These are phyloP conservation scores for Oropetium thomaeum DNA, from an alignment of 176 grass and related monocot species.

Conservation along the genomic window DNA sequence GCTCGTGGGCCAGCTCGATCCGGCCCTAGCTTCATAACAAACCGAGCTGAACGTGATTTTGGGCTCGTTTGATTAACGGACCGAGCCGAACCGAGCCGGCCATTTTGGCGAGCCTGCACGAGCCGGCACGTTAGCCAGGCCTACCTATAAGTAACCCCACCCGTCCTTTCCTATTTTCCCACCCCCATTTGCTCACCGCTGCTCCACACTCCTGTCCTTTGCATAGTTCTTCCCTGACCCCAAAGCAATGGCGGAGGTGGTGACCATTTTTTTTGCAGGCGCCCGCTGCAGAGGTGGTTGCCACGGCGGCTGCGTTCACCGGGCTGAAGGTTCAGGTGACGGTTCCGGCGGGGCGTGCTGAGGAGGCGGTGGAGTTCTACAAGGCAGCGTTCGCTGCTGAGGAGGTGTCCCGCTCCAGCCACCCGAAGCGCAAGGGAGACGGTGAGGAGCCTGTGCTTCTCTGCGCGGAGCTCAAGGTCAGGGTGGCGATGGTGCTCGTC, in stretches of 20 bases:
- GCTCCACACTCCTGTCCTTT: too few relatives aligned
- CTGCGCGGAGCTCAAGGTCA: constrained; percentile 61
- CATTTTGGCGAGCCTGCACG: too few relatives aligned
- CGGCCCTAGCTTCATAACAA: too few relatives aligned
- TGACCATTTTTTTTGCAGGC: not conserved
- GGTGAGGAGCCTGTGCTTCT: constrained; percentile 47
- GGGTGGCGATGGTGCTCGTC: constrained; percentile 36
- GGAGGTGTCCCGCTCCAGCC: constrained; percentile 37
- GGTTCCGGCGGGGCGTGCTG: constrained; percentile 42
- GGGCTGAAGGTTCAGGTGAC: constrained; percentile 44
- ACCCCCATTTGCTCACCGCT: too few relatives aligned
- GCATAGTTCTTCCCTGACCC: not conserved
- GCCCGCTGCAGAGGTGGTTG: constrained; percentile 1
- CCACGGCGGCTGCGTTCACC: constrained; percentile 1
- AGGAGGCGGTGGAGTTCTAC: constrained; percentile 65
- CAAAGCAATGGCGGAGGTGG: constrained; percentile 26
- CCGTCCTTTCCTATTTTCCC: too few relatives aligned
- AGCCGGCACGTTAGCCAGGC: too few relatives aligned
- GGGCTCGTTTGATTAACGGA: too few relatives aligned
- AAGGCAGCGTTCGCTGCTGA: constrained; percentile 63
- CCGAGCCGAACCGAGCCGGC: too few relatives aligned
- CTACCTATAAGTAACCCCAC: too few relatives aligned
- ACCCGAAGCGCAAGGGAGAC: constrained; percentile 64
- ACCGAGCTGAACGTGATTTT: too few relatives aligned
- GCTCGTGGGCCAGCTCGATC: too few relatives aligned